Evolutionary conservation across 2,329 filamentous ascomycete species (phyloP).

Genomic region (Aspergillus amoenus): DNA sequence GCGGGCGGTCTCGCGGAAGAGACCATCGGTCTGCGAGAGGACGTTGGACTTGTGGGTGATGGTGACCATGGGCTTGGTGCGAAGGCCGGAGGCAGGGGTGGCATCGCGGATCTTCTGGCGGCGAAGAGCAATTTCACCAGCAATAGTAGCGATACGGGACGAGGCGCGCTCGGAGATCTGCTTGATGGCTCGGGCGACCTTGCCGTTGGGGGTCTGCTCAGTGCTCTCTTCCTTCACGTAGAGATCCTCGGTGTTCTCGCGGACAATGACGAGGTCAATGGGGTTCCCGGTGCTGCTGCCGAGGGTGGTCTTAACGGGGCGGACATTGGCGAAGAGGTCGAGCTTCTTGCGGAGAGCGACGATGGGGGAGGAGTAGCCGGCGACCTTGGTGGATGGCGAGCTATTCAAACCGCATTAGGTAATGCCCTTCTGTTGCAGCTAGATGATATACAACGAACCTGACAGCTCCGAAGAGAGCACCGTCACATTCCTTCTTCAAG

Average conservation of each 20-base stretch:
- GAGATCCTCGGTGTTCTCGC: constrained; percentile 97
- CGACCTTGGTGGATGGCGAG: constrained; percentile 84
- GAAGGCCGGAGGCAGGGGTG: constrained; percentile 48
- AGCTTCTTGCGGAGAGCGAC: constrained; percentile 94
- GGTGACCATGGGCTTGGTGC: constrained; percentile 74
- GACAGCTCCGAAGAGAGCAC: constrained; percentile 93
- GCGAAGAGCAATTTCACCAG: constrained; percentile 88
- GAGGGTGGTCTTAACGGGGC: constrained; percentile 83
- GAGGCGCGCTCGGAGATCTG: constrained; percentile 86
- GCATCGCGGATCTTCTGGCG: constrained; percentile 74
- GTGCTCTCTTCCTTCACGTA: constrained; percentile 97
- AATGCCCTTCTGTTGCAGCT: not conserved
- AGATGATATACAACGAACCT: constrained; percentile 46
- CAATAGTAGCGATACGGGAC: constrained; percentile 85
- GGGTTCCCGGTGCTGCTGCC: constrained; percentile 50
- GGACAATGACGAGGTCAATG: constrained; percentile 96
- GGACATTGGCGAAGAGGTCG: constrained; percentile 94
- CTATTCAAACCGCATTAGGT: constrained; percentile 32
- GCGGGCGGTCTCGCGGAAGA: constrained; percentile 82
- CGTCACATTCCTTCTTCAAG: constrained; percentile 89
- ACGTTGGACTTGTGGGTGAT: constrained; percentile 99
- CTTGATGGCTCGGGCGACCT: constrained; percentile 96
- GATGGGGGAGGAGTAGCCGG: constrained; percentile 95
- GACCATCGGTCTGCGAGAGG: constrained; percentile 89
- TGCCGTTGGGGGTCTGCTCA: constrained; percentile 67